Percentiles rank a stretch among this genome's conserved stretches.
phyloP scores from a whole-genome alignment of 2,329 filamentous ascomycete species.

The Dactylonectria macrodidyma region DNA sequence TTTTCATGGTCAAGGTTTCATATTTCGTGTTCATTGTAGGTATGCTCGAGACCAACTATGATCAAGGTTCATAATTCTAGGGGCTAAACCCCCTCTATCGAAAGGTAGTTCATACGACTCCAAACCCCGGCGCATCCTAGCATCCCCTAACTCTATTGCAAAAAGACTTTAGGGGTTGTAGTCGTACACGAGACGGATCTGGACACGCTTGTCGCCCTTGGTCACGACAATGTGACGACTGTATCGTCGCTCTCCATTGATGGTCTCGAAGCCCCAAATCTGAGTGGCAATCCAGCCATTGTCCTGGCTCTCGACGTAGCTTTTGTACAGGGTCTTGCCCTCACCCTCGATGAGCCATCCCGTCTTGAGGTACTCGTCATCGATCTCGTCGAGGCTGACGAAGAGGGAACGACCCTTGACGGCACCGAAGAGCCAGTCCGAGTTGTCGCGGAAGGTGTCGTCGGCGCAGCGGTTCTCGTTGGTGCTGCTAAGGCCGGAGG shows the following conservation, averaged over 20 bases:
- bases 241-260: slow-evolving; percentile 68
- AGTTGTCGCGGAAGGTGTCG: slow-evolving; percentile 71
- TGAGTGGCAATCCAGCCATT: slow-evolving; percentile 70
- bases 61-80: slow-evolving; percentile 11
- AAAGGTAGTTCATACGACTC: background rate
- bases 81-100: background rate
- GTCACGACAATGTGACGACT: slow-evolving; percentile 67
- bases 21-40: slow-evolving; percentile 7
- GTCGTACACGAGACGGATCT: slow-evolving; percentile 71
- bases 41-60: background rate
- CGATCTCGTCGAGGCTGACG: slow-evolving; percentile 61
- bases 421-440: slow-evolving; percentile 84
- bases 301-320: slow-evolving; percentile 69
- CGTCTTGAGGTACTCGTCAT: slow-evolving; percentile 69
- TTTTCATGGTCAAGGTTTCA: background rate
- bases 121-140: background rate
- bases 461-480: slow-evolving; percentile 70
- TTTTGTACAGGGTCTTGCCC: slow-evolving; percentile 76
- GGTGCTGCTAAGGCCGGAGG: slow-evolving; percentile 79
- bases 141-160: background rate
- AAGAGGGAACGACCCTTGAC: slow-evolving; percentile 74
- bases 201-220: slow-evolving; percentile 64
- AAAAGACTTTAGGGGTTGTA: slow-evolving; percentile 51
- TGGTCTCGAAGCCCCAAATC: slow-evolving; percentile 73
- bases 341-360: slow-evolving; percentile 74